A percentile compares a stretch with the other conserved stretches of the same genome.
Evolutionary conservation across 352 stramenopile genomes (phyloP).

Genomic region (Globisporangium apiculatum): DNA sequence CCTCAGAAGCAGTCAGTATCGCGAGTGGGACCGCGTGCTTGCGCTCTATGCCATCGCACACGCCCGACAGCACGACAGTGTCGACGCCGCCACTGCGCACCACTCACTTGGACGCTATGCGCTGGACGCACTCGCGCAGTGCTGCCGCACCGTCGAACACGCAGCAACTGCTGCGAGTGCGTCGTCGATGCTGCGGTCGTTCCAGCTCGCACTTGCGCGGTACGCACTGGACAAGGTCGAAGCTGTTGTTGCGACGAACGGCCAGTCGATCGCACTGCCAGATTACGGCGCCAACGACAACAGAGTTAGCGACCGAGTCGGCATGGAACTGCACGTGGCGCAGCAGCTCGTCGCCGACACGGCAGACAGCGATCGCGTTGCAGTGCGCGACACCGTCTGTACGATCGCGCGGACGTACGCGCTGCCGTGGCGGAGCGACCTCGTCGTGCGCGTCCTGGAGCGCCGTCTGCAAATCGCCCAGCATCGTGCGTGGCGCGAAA

Average conservation of each 20-base stretch:
- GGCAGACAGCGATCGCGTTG: slow-evolving; percentile 10
- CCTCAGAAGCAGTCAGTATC: too few species aligned
- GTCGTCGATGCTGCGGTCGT: slow-evolving; percentile 4
- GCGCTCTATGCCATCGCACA: too few species aligned
- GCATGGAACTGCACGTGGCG: background rate
- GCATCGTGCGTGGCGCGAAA: slow-evolving; percentile 1
- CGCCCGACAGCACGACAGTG: too few species aligned
- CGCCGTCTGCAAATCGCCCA: background rate
- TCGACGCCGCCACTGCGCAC: background rate
- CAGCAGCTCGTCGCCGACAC: slow-evolving; percentile 13
- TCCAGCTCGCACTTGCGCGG: slow-evolving; percentile 18
- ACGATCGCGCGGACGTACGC: slow-evolving; percentile 20
- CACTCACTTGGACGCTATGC: background rate
- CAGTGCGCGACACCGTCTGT: slow-evolving; percentile 15
- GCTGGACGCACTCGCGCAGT: slow-evolving; percentile 3
- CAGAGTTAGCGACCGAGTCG: background rate
- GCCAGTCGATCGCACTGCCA: slow-evolving; percentile 19
- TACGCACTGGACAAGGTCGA: slow-evolving; percentile 22
- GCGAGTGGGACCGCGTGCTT: too few species aligned
- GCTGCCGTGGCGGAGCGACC: slow-evolving; percentile 15
- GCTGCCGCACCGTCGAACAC: background rate
- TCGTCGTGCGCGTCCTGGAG: slow-evolving; percentile 19
- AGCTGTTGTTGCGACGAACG: slow-evolving; percentile 21
- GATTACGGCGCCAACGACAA: slow-evolving; percentile 10
- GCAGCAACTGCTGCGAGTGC: background rate